Base-by-base conservation (phyloP, 2,329 filamentous ascomycete genomes). In the Alternaria atra region DNA sequence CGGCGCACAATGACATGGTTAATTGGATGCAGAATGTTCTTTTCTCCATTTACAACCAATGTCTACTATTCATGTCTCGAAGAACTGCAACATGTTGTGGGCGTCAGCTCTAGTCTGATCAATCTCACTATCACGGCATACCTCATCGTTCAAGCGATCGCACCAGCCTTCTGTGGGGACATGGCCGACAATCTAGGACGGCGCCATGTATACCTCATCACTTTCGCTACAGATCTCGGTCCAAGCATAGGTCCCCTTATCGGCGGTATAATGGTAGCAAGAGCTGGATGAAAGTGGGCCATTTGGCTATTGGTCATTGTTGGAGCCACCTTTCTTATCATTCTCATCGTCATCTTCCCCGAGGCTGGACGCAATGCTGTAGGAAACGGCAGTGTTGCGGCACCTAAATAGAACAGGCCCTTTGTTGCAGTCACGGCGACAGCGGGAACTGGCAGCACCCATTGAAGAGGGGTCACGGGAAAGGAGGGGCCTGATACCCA, bases 231-330 rank as follows among this genome's bases (percentile, higher is more conserved):
- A 27, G 37, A 51, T 1, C 44, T 56, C 9, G 53, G 53, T 17
- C 53, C 53, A 20, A 40, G 23, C 1, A 17, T 50, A 12, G 53
- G 53, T 3, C 53, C 44, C 13, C 13, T 50, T 9, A 23, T 56
- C 12, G 53, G 53, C 6, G 53, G 53, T n/a, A 27, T 46, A 17
- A 27, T 56, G 8, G 44, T 44, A 50, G n/a, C 44, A 20, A 23
- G 39, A 25, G 32, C 44, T 23, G 34, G 35, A 2, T 50, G 44
- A 13, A 20, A 44, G 30, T 56, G 53, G 53, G 23, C 32, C 6
- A 42, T 56, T 17, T 50, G 53, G 53, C n/a, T 50, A 29, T 27
- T 56, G 2, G 29, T 46, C 13, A 56, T 56, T 23, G 23, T 50
- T 23, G 35, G 53, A 15, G 25, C 42, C n/a, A 13, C 44, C 0